Base-by-base conservation (phyloP, 192 early-diverging fungal genomes). In the Coemansia sp. region DNA sequence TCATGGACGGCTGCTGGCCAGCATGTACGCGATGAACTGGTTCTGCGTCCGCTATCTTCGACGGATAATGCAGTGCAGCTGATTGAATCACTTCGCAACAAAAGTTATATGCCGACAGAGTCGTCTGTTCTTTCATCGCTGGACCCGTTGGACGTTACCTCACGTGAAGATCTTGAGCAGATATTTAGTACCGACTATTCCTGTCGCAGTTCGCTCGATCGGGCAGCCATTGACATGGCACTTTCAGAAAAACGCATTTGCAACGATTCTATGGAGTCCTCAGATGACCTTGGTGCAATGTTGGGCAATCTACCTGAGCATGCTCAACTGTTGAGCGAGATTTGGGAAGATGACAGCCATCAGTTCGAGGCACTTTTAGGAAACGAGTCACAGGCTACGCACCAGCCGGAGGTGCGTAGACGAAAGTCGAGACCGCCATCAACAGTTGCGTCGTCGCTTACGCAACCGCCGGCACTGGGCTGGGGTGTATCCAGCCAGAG, bases 1-100 rank as follows among this genome's bases (percentile, higher is more conserved):
- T 55, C 65, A 12, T 67, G 58, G 58, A 45, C 57, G 3, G 4
- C 39, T 17, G 53, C n/a, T 18, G 58, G 65, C 14, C 53, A 38
- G 7, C 19, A 33, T 15, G 39, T 67, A 12, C 22, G 58, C n/a
- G 44, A 45, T 7, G 57, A 24, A 19, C 15, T 55, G 6, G 44
- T 67, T 30, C 15, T 17, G 42, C 42, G 18, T 13, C 15, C 13
- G 4, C 15, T 17, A 3, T 43, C 42, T 11, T 13, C 42, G 2
- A 17, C 42, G 15, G 18, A 43, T 3, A 17, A 43, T 43, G 13
- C 13, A 14, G 11, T 14, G 13, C 15, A 3, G 42, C 18, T 43
- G 4, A 17, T 3, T 4, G 42, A 43, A 17, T 17, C 18, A 17
- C 18, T 43, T 13, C 42, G 18, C 42, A 43, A 43, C 4, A 3